phyloP scores from a whole-genome alignment of 164 flowering plant genomes.

The Liriodendron chinense region DNA sequence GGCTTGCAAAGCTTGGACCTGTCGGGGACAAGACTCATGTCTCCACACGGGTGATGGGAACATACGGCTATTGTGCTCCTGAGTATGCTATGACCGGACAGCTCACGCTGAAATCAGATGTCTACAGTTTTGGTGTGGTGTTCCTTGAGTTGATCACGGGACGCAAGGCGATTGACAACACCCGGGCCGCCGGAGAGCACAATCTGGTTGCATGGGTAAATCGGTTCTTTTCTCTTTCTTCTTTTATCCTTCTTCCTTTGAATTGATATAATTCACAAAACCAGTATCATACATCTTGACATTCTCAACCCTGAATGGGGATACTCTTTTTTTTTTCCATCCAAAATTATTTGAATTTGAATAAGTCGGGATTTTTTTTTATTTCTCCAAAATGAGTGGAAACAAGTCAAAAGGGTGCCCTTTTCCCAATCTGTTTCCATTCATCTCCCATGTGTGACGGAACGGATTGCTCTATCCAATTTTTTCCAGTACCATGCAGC shows the following conservation, averaged over 20 bases:
- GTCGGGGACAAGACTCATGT: conserved; percentile 97
- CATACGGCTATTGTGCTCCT: conserved; percentile 97
- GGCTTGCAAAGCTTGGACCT: conserved; percentile 94
- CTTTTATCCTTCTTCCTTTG: neutral
- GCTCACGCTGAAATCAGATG: conserved; percentile 90
- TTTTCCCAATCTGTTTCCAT: neutral
- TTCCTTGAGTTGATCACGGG: conserved; percentile 94
- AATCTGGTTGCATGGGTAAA: conserved; percentile 96
- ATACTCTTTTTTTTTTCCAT: neutral
- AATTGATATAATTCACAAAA: neutral
- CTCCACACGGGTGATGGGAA: conserved; percentile 97
- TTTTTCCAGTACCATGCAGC: too few species aligned
- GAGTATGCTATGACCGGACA: conserved; percentile 98
- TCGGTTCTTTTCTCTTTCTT: neutral
- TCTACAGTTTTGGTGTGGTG: conserved; percentile 93
- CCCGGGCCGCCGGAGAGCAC: conserved; percentile 65
- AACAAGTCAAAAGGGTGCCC: neutral
- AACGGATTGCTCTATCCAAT: too few species aligned
- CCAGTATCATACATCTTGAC: neutral
- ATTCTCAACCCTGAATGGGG: neutral
- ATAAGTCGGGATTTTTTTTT: neutral
- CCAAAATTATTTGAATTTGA: neutral
- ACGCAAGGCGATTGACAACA: conserved; percentile 84
- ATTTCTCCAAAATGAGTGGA: neutral
- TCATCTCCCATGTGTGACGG: neutral